phyloP scores from a whole-genome alignment of 1,139 yeast genomes.

The Casaregolazyma lundiana region DNA sequence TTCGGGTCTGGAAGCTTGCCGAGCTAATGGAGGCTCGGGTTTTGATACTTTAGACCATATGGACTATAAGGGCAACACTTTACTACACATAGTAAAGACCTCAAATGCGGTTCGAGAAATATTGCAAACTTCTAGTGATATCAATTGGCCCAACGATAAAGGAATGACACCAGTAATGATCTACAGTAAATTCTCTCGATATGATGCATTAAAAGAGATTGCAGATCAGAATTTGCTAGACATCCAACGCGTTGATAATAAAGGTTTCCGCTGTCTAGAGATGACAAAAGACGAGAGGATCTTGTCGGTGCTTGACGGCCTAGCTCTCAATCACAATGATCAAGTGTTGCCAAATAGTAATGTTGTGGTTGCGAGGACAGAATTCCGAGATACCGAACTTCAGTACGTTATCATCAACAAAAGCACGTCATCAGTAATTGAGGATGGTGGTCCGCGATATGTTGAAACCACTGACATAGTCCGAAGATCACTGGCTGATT shows the following conservation, averaged over 20 bases:
- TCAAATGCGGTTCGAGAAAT: constrained; percentile 40
- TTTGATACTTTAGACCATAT: constrained; percentile 47
- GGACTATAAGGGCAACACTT: constrained; percentile 68
- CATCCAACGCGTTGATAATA: constrained; percentile 25
- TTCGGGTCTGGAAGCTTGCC: constrained; percentile 42
- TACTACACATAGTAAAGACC: constrained; percentile 64
- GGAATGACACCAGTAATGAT: constrained; percentile 66
- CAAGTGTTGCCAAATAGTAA: constrained; percentile 19
- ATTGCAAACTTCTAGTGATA: constrained; percentile 41
- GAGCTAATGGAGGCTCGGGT: constrained; percentile 5
- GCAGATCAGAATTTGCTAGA: constrained; percentile 28
- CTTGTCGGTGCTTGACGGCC: constrained; percentile 43
- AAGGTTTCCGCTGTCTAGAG: constrained; percentile 46
- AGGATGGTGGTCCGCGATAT: not conserved
- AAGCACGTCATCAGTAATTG: constrained; percentile 3
- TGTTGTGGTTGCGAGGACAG: constrained; percentile 15
- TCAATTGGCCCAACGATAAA: constrained; percentile 59
- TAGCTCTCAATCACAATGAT: constrained; percentile 16
- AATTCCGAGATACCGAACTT: constrained; percentile 13
- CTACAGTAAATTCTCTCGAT: constrained; percentile 64
- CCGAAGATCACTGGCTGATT: constrained; percentile 33
- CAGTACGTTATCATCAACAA: constrained; percentile 14
- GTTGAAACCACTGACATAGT: not conserved
- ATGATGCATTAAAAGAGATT: constrained; percentile 49
- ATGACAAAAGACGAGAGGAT: constrained; percentile 45